Base-by-base conservation (phyloP, 2,329 filamentous ascomycete genomes). In the Beauveria bassiana region DNA sequence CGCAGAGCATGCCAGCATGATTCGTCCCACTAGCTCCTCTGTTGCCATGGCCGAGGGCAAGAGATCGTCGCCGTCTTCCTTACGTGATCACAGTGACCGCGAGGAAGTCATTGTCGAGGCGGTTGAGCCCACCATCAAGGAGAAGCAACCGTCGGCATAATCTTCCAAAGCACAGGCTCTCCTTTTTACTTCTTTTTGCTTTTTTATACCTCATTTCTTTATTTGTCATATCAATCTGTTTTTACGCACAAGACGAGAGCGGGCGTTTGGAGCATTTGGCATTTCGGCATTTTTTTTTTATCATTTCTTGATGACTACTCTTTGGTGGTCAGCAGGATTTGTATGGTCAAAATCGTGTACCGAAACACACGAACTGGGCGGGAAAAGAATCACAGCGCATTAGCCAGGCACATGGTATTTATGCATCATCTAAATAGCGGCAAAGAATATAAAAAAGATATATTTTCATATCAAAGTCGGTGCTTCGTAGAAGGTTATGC, bases 1-100 rank as follows among this genome's bases (percentile, higher is more conserved):
- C 66, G 79, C 80, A 63, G 83, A 87, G 71, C 89, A 92, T 72
- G 75, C 76, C 62, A 69, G 69, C 64, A 74, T 78, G 72, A 71
- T 72, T 56, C 69, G 64, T 66, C 72, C 31, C 5, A 63, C 58
- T 14, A 68, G 64, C 53, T 62, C 61, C 1, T 66, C 66, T 6
- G 66, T 66, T 8, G 62, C 38, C 16, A 63, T 57, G 22, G 64
- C 58, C 22, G 66, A 57, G 38, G 56, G 61, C 42, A 62, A 47
- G 45, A n/a, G 43, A 10, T 59, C 61, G 4, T 46, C 45, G 6
- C 61, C 61, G 4, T 62, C 61, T 10, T 62, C 61, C 2, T 31
- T 62, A n/a, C 47, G 61, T 14, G 61, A 59, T n/a, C 52, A 57
- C 20, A 57, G 47, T 28, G 51, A 40, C 31, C 24, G 57, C 3